Conservation (phyloP, 805 yeast genomes). For the Ogataea chonburiensis region DNA sequence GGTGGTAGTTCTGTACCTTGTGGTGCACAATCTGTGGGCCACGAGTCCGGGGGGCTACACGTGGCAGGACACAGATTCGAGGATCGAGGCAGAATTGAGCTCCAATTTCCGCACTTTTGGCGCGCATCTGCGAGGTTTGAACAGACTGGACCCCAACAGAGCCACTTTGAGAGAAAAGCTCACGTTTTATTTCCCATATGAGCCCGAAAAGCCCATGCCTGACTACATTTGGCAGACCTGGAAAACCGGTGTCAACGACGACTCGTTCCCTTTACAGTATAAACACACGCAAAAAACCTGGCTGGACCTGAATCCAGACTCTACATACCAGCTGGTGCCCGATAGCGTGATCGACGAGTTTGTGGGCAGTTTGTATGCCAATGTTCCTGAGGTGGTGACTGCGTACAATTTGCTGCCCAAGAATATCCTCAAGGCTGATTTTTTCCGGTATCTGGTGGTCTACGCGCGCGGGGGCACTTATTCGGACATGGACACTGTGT, state of each 20-base stretch:
- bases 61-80: constrained; percentile 1
- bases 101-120: constrained; percentile 20
- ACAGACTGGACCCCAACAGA: constrained; percentile 15
- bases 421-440: constrained; percentile 85
- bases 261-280: constrained; percentile 54
- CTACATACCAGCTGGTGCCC: constrained; percentile 68
- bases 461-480: constrained; percentile 93
- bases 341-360: constrained; percentile 60
- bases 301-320: constrained; percentile 60
- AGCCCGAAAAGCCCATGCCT: constrained; percentile 61
- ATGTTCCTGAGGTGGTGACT: constrained; percentile 71
- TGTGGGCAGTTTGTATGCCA: constrained; percentile 54
- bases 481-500: constrained; percentile 84
- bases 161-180: constrained; percentile 54
- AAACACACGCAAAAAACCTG: constrained; percentile 56
- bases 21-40: constrained; percentile 8
- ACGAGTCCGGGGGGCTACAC: constrained; percentile 1
- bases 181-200: constrained; percentile 73
- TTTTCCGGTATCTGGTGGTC: constrained; percentile 82
- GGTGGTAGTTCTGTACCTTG: constrained; percentile 9
- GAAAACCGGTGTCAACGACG: constrained; percentile 66
- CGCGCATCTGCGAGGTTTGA: constrained; percentile 12
- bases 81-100: constrained; percentile 13
- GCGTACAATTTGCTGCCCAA: constrained; percentile 81
- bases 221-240: constrained; percentile 92